Percentiles rank a stretch among this genome's conserved stretches.
phyloP scores from a whole-genome alignment of 257 asterid genomes.

The Striga asiatica region DNA sequence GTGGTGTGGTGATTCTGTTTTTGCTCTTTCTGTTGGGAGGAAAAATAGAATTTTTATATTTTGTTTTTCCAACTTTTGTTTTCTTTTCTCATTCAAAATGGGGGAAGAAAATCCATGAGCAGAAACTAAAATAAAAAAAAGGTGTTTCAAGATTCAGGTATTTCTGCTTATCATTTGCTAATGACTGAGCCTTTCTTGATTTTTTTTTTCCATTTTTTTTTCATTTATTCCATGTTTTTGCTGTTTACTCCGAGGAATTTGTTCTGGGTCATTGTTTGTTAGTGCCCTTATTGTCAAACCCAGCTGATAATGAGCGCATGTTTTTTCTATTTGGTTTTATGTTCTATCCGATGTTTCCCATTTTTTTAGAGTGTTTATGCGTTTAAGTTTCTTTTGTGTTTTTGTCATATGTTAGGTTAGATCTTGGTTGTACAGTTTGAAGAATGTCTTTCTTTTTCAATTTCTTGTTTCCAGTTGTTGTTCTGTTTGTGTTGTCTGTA shows the following conservation, averaged over 20 bases:
- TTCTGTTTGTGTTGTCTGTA: constrained; percentile 5
- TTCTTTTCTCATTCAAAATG: constrained; percentile 2
- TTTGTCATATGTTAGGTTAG: constrained; percentile 2
- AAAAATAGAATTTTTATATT: too few species aligned
- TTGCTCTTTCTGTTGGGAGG: not conserved
- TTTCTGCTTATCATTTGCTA: constrained; percentile 10
- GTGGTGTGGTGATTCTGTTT: too few species aligned
- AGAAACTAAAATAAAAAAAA: constrained; percentile 1
- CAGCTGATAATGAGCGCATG: too few species aligned
- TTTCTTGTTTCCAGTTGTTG: too few species aligned
- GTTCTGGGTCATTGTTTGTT: constrained; percentile 4
- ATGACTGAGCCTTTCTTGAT: constrained; percentile 15
- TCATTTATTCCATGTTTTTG: not conserved
- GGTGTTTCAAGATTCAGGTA: constrained; percentile 19
- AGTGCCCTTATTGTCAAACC: too few species aligned
- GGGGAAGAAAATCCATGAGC: not conserved
- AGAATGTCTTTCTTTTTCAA: not conserved
- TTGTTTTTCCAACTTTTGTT: too few species aligned
- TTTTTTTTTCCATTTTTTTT: not conserved
- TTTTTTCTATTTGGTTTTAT: too few species aligned
- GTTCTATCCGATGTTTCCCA: too few species aligned
- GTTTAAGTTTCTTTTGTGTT: not conserved
- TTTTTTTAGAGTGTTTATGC: too few species aligned
- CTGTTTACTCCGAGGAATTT: not conserved
- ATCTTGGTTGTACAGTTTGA: constrained; percentile 17